Conservation (phyloP, 148 eudicot genomes). For the Diospyros kaki region DNA sequence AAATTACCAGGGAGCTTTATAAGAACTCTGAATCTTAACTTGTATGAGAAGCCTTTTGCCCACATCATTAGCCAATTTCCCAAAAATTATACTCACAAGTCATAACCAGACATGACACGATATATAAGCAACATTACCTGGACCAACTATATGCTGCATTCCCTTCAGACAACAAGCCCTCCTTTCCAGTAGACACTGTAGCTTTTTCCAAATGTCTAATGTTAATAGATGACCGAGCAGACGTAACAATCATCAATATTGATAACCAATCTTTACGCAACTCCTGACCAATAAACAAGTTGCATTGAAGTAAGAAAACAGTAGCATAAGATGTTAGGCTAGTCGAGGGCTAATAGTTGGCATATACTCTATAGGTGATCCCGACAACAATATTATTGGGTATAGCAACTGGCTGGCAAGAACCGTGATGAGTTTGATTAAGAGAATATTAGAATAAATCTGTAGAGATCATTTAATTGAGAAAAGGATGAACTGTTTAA, state of each 20-base stretch:
- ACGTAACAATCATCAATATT: conserved; percentile 88
- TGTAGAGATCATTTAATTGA: too few species aligned
- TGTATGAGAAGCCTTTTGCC: too few species aligned
- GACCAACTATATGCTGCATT: conserved; percentile 97
- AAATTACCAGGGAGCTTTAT: neutral
- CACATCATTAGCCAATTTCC: neutral
- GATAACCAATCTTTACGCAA: conserved; percentile 96
- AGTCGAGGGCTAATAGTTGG: too few species aligned
- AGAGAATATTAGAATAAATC: too few species aligned
- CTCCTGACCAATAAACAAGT: conserved; percentile 45
- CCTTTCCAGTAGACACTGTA: conserved; percentile 98
- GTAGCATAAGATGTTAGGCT: neutral
- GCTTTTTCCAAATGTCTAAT: conserved; percentile 99
- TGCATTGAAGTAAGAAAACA: neutral
- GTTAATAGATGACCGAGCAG: conserved; percentile 94
- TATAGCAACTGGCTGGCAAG: too few species aligned
- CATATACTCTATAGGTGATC: neutral
- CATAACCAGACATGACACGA: neutral
- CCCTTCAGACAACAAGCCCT: conserved; percentile 92
- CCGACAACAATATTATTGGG: too few species aligned
- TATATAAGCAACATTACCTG: conserved; percentile 46
- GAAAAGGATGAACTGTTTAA: too few species aligned
- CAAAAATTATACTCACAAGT: conserved; percentile 2
- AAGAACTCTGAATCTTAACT: neutral
- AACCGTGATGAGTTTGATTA: too few species aligned